These are phyloP conservation scores for Tetrapyrgos nigripes DNA, from an alignment of 1,284 basidiomycete species.

Conservation along the genomic window DNA sequence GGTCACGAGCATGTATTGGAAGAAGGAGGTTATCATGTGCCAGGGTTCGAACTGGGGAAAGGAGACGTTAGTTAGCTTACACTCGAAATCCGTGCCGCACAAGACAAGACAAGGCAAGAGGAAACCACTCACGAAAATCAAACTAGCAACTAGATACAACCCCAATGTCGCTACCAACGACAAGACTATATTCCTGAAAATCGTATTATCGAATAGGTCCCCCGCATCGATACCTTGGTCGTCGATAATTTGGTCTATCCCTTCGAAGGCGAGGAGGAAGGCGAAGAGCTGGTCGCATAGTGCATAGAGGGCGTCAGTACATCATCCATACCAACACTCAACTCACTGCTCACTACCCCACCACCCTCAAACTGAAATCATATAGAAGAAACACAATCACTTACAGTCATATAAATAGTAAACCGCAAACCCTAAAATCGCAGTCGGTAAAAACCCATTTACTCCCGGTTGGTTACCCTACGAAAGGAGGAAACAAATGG, in stretches of 20 bases:
- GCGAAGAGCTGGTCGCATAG: conserved; percentile 64
- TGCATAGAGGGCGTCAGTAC: conserved; percentile 6
- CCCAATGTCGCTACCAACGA: conserved; percentile 89
- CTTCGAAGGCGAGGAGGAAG: conserved; percentile 82
- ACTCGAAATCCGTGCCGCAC: too few relatives aligned
- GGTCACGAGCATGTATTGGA: too few relatives aligned
- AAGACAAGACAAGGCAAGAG: too few relatives aligned
- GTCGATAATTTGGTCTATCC: conserved; percentile 65
- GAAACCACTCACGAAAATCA: conserved; percentile 78
- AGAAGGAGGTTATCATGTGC: too few relatives aligned
- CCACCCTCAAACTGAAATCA: background rate
- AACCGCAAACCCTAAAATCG: conserved; percentile 84
- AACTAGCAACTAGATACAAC: conserved; percentile 80
- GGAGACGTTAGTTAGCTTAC: too few relatives aligned
- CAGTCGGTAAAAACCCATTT: conserved; percentile 84
- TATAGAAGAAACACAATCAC: conserved; percentile 30
- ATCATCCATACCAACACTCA: background rate
- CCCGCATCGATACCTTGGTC: conserved; percentile 54
- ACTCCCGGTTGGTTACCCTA: conserved; percentile 90
- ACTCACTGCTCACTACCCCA: too few relatives aligned
- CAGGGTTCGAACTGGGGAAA: conserved; percentile 78
- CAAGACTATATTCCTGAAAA: conserved; percentile 88
- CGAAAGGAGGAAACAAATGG: conserved; percentile 90
- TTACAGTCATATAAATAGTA: conserved; percentile 91
- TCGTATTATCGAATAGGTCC: conserved; percentile 74